Evolutionary conservation across 441 rosid genomes (phyloP).

Genomic region (Brassica hybrid): DNA sequence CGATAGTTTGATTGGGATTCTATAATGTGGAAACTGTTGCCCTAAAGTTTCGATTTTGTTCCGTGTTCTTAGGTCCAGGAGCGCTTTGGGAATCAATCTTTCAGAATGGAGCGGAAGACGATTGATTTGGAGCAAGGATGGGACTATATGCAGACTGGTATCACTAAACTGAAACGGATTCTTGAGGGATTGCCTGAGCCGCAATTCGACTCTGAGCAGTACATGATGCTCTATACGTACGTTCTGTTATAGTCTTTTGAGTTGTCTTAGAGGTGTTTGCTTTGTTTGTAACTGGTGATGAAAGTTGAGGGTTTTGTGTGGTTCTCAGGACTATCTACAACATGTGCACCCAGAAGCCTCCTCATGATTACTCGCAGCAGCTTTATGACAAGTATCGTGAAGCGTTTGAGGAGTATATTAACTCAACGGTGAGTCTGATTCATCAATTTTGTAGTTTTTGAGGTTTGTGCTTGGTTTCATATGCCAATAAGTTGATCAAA

Average conservation of each 20-base stretch:
- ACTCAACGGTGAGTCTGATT: conserved; percentile 55
- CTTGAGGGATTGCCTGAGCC: conserved; percentile 71
- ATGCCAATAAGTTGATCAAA: neutral
- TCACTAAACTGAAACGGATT: conserved; percentile 70
- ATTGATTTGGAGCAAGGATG: conserved; percentile 84
- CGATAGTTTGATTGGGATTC: neutral
- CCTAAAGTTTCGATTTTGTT: conserved; percentile 6
- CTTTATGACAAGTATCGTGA: conserved; percentile 83
- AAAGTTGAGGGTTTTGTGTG: neutral
- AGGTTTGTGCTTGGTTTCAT: neutral
- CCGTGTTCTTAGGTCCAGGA: neutral
- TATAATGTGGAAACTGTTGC: neutral
- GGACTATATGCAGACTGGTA: conserved; percentile 83
- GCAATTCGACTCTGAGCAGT: conserved; percentile 65
- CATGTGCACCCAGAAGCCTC: conserved; percentile 94
- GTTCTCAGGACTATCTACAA: conserved; percentile 81
- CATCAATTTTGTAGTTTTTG: no score
- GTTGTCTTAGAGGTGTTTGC: neutral
- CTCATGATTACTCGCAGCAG: conserved; percentile 88
- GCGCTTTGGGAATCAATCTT: neutral
- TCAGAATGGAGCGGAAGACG: conserved; percentile 60
- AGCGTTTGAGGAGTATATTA: conserved; percentile 76
- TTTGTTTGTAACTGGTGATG: neutral
- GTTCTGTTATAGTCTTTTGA: neutral
- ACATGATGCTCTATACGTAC: conserved; percentile 94